A percentile compares a stretch with the other conserved stretches of the same genome.
Evolutionary conservation across 2,329 filamentous ascomycete species (phyloP).

Genomic region (Dothiorella sarmentorum): DNA sequence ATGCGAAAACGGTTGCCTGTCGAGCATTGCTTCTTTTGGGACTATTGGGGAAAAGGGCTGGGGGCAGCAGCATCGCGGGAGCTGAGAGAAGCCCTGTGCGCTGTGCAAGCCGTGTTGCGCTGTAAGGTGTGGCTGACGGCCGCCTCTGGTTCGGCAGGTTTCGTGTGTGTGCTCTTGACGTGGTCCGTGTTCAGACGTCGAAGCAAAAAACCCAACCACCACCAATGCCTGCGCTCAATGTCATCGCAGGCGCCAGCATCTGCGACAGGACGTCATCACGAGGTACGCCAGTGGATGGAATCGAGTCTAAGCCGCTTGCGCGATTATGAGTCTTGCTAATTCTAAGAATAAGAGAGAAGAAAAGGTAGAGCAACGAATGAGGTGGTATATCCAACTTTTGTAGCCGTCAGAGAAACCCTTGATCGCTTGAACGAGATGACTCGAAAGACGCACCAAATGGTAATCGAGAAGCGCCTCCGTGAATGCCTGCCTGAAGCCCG

Average conservation of each 20-base stretch:
- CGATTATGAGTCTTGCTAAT: conserved; percentile 8
- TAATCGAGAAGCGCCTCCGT: conserved; percentile 10
- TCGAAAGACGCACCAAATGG: not conserved
- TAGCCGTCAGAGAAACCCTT: not conserved
- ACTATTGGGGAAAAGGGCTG: not conserved
- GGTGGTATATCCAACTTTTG: conserved; percentile 13
- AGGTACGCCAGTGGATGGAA: not conserved
- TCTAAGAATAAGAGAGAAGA: not conserved
- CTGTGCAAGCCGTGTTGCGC: not conserved
- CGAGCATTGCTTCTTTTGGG: conserved; percentile 12
- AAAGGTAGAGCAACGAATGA: conserved; percentile 5
- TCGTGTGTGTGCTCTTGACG: conserved; percentile 8
- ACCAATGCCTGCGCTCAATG: not conserved
- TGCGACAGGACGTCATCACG: conserved; percentile 4
- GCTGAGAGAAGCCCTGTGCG: not conserved
- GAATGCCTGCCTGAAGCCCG: conserved; percentile 8
- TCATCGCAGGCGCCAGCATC: not conserved
- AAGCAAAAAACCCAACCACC: not conserved
- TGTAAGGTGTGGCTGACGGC: not conserved
- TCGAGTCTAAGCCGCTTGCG: not conserved
- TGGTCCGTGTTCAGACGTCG: conserved; percentile 11
- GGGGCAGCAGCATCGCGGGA: not conserved
- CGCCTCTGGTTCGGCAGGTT: conserved; percentile 8
- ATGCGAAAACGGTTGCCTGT: too few species aligned
- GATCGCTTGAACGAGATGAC: conserved; percentile 10